These are phyloP conservation scores for Coniochaeta hoffmannii DNA, from an alignment of 2,329 filamentous ascomycete species.

Conservation along the genomic window DNA sequence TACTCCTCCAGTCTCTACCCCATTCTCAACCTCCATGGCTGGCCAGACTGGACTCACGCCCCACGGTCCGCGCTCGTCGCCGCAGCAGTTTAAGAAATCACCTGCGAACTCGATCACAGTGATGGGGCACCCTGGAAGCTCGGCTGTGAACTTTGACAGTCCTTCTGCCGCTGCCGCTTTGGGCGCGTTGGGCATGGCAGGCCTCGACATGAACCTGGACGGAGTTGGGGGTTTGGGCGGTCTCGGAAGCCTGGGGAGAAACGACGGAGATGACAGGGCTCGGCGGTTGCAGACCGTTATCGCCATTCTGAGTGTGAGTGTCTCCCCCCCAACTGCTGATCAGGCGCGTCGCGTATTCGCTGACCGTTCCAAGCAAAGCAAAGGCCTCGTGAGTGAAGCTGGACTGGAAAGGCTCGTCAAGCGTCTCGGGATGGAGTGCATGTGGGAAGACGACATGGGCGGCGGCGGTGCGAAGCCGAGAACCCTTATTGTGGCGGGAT, in stretches of 20 bases:
- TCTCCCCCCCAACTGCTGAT: slow-evolving; percentile 13
- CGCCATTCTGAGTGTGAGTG: slow-evolving; percentile 37
- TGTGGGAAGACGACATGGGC: slow-evolving; percentile 48
- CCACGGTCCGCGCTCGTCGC: slow-evolving; percentile 49
- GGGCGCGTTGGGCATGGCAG: slow-evolving; percentile 44
- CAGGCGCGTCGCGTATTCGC: slow-evolving; percentile 24
- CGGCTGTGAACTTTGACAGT: slow-evolving; percentile 54
- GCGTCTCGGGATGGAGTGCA: slow-evolving; percentile 56
- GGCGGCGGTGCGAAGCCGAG: slow-evolving; percentile 40
- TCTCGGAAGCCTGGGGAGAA: slow-evolving; percentile 30
- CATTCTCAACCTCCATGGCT: slow-evolving; percentile 47
- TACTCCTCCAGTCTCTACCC: slow-evolving; percentile 60
- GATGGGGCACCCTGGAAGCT: slow-evolving; percentile 35
- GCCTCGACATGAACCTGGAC: slow-evolving; percentile 46
- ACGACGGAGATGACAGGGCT: slow-evolving; percentile 39
- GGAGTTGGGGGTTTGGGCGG: slow-evolving; percentile 39
- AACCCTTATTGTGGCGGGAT: slow-evolving; percentile 55
- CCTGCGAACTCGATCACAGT: slow-evolving; percentile 45
- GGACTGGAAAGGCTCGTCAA: slow-evolving; percentile 66
- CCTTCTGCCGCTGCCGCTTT: slow-evolving; percentile 56
- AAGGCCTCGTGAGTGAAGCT: slow-evolving; percentile 64
- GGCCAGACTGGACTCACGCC: slow-evolving; percentile 54
- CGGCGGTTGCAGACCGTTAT: slow-evolving; percentile 47
- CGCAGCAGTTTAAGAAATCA: slow-evolving; percentile 58
- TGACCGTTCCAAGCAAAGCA: slow-evolving; percentile 27